phyloP scores from a whole-genome alignment of 1,284 basidiomycete species.

The Coniophora puteana region DNA sequence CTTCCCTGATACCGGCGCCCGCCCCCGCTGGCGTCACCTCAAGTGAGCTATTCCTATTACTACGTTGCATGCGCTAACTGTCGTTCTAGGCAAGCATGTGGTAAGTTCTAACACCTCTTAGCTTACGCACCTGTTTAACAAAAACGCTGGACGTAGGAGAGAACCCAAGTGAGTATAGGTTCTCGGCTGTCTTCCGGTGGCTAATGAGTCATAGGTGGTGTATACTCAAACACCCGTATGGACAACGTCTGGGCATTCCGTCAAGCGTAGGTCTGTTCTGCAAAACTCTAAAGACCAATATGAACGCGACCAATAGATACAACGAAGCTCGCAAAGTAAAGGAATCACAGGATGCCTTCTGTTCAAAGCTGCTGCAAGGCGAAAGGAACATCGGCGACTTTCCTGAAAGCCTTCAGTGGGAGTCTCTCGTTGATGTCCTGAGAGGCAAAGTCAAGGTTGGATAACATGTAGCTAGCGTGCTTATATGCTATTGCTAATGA shows the following conservation, averaged over 20 bases:
- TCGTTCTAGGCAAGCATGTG: constrained; percentile 51
- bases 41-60: constrained; percentile 19
- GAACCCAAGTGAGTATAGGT: constrained; percentile 27
- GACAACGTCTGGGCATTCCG: constrained; percentile 59
- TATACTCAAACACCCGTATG: constrained; percentile 47
- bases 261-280: constrained; percentile 26
- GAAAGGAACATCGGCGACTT: constrained; percentile 42
- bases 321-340: constrained; percentile 62
- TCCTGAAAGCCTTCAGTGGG: constrained; percentile 65
- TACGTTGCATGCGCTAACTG: not conserved
- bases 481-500: not conserved
- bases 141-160: constrained; percentile 30
- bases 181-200: not conserved
- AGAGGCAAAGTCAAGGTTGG: constrained; percentile 48
- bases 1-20: constrained; percentile 16
- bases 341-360: constrained; percentile 60
- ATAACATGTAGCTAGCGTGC: not conserved
- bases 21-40: constrained; percentile 35
- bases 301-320: constrained; percentile 49
- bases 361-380: constrained; percentile 40
- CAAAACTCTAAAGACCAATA: constrained; percentile 30
- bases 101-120: constrained; percentile 28
- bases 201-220: constrained; percentile 17
- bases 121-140: not conserved
- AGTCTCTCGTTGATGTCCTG: constrained; percentile 70